Evolutionary conservation across 2,329 filamentous ascomycete species (phyloP).

Genomic region (Diaporthe sp.): DNA sequence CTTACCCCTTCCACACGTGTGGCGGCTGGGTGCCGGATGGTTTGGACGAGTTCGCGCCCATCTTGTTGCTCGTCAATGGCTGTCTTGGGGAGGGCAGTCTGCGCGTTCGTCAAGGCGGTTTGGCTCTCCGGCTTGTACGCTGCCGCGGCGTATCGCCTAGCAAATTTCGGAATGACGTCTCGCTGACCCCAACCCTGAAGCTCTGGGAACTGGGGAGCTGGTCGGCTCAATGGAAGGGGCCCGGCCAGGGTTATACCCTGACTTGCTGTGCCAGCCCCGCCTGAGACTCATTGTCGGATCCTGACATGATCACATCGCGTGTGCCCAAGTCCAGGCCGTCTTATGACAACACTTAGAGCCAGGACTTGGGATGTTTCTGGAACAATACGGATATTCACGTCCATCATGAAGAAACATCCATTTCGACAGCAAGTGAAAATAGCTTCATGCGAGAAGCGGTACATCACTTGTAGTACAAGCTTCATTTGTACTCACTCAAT

Average conservation of each 20-base stretch:
- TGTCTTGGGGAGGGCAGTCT: constrained; percentile 13
- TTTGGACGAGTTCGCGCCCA: constrained; percentile 72
- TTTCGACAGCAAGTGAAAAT: no score
- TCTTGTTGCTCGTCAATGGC: constrained; percentile 55
- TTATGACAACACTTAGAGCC: not conserved
- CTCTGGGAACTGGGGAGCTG: not conserved
- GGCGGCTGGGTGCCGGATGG: constrained; percentile 58
- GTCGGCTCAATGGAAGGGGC: not conserved
- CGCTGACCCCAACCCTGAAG: constrained; percentile 15
- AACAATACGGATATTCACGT: not conserved
- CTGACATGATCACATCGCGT: not conserved
- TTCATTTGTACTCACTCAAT: constrained; percentile 4
- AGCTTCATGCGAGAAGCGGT: not conserved
- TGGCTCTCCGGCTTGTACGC: constrained; percentile 6
- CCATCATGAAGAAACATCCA: not conserved
- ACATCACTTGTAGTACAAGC: not conserved
- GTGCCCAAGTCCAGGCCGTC: not conserved
- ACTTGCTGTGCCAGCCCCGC: no score
- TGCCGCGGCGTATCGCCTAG: not conserved
- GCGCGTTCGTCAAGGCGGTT: constrained; percentile 8
- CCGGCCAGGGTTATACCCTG: not conserved
- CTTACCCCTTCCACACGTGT: constrained; percentile 71
- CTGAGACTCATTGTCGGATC: no score
- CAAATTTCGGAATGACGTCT: constrained; percentile 38
- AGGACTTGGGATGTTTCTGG: not conserved